Evolutionary conservation across 2,329 filamentous ascomycete species (phyloP).

Genomic region (Microdochium nivale): DNA sequence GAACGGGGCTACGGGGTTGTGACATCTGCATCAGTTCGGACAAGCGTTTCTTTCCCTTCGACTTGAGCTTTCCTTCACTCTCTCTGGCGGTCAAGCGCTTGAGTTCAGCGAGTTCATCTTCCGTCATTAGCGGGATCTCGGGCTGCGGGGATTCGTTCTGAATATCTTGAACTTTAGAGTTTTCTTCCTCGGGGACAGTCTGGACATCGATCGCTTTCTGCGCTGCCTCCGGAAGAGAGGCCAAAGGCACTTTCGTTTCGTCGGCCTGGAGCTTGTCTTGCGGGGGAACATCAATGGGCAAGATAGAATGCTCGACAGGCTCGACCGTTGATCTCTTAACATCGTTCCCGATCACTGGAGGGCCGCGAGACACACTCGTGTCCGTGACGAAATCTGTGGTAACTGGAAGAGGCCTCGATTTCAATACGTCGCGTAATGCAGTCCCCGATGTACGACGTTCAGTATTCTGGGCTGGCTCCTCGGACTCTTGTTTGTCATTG

Average conservation of each 20-base stretch:
- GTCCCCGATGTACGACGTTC: not conserved
- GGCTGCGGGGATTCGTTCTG: not conserved
- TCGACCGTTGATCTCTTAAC: too few species aligned
- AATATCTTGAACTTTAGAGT: not conserved
- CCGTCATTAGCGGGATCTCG: not conserved
- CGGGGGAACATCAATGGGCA: too few species aligned
- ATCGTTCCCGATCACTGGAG: not conserved
- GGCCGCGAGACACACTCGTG: not conserved
- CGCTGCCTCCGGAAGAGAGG: too few species aligned
- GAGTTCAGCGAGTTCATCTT: slow-evolving; percentile 2
- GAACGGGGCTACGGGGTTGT: not conserved
- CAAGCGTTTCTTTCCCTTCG: not conserved
- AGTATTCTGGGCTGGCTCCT: not conserved
- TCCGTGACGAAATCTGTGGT: not conserved
- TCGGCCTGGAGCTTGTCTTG: too few species aligned
- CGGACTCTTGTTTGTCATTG: slow-evolving; percentile 2
- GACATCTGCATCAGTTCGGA: not conserved
- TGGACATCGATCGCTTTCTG: too few species aligned
- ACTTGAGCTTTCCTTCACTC: not conserved
- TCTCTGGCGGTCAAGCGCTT: not conserved
- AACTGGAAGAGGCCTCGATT: not conserved
- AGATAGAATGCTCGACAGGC: too few species aligned
- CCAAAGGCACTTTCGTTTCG: too few species aligned
- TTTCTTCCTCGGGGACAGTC: not conserved
- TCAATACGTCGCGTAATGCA: not conserved